Base-by-base conservation (phyloP, 345 rosid species). In the Eucalyptus sp. region DNA sequence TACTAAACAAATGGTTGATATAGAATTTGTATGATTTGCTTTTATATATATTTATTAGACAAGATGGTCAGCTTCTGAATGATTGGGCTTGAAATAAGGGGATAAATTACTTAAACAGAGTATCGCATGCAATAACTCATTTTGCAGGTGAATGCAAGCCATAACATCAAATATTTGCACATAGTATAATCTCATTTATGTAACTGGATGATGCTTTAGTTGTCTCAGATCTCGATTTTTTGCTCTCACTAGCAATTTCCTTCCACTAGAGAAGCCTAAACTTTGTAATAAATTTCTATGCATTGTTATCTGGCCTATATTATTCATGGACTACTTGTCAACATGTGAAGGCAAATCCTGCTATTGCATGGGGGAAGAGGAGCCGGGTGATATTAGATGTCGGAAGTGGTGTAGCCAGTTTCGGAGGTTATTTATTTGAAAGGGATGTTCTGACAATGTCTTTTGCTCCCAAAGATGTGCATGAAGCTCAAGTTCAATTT, bases 401-500 rank as follows among this genome's bases (percentile, higher is more conserved):
- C 43, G 99, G 99, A 87, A 96, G 98, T 86, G 99, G 99, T 51
- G 98, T 96, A 88, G 99, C 98, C 87, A 96, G 99, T 91, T 97
- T 97, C 44, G 99, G 99, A 17, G 99, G 98, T 60, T 97, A 81
- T 93, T 97, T 97, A 52, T 96, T 95, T 54, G 97, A 97, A 54
- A 96, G 95, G 91, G 96, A 95, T 86, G 98, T 95, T 52, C 93
- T 97, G 87, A 87, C 98, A 83, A 94, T 97, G 96, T 96, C 99
- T 68, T 95, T 97, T 94, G 99, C 99, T 52, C 99, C 99, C 62
- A 97, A 97, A 88, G 99, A 97, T 90, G 99, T 95, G 91, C 99
- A 97, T 90, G 99, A 96, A 93, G 99, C 97, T 86, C 99, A 97
- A 90, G 98, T 97, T 76, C 99, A 96, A 90, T 96, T 97, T 86